Evolutionary conservation across 2,329 filamentous ascomycete species (phyloP).

Genomic region (Fusarium graminum): DNA sequence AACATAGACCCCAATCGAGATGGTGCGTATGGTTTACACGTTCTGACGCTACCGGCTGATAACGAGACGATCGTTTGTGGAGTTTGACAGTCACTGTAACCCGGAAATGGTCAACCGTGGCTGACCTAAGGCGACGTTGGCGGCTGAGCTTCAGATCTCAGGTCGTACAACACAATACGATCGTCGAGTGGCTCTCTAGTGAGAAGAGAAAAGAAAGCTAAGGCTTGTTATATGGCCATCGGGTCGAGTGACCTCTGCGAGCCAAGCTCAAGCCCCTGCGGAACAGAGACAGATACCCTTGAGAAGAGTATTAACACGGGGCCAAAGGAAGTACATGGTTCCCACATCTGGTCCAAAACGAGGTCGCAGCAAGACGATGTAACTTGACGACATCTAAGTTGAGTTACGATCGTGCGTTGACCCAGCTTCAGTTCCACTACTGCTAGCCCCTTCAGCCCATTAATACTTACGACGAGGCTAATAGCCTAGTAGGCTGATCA

Average conservation of each 20-base stretch:
- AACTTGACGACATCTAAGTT: conserved; percentile 19
- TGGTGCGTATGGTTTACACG: conserved; percentile 20
- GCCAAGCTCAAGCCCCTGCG: not conserved
- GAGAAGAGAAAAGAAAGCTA: conserved; percentile 32
- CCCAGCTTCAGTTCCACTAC: not conserved
- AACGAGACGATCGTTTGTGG: conserved; percentile 15
- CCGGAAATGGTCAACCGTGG: conserved; percentile 26
- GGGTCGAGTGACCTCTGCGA: not conserved
- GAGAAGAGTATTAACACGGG: not conserved
- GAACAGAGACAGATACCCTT: not conserved
- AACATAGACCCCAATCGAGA: not conserved
- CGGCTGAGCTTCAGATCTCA: conserved; percentile 6
- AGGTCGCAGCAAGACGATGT: conserved; percentile 32
- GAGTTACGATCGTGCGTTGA: conserved; percentile 32
- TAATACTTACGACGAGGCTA: conserved; percentile 6
- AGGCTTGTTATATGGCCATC: not conserved
- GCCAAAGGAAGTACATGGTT: conserved; percentile 3
- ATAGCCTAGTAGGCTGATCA: conserved; percentile 8
- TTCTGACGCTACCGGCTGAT: conserved; percentile 14
- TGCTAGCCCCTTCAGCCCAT: conserved; percentile 7
- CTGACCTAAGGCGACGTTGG: conserved; percentile 9
- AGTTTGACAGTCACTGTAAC: conserved; percentile 11
- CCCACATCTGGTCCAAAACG: not conserved
- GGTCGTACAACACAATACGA: not conserved
- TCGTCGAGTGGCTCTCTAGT: not conserved